Base-by-base conservation (phyloP, 345 rosid species). In the Sapria himalayana region DNA sequence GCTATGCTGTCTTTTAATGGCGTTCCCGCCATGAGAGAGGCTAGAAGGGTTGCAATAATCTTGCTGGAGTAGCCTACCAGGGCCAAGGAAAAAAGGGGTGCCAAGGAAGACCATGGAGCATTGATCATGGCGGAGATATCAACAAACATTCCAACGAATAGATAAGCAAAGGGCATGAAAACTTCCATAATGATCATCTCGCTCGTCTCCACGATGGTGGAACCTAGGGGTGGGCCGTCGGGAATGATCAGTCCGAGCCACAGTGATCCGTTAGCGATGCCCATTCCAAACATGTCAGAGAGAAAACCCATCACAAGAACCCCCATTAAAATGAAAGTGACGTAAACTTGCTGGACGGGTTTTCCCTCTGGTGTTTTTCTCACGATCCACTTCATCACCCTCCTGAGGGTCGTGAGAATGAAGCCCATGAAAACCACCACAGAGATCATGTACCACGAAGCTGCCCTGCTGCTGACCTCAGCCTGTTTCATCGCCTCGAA, bases 281-380 rank as follows among this genome's bases (percentile, higher is more conserved):
- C 63, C 12, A 78, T 15, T 15, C 92, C 94, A 3, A 82, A 59
- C 73, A 82, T 61, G 21, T 82, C 94, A 0, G 78, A 64, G 1
- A 78, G 8, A 41, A 82, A 82, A 4, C 67, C 67, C 56, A 52
- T 45, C 15, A 49, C 22, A 37, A 75, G 17, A 0, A 65, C 92
- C 43, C 65, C 66, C 31, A 67, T 4, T 15, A 78, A 55, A 20
- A 78, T 66, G 4, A 45, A 39, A 13, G 65, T 67, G 8, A 71
- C 47, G 15, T 57, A 69, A 10, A 21, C 41, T 39, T 78, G 78
- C 20, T 61, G 33, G 0, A 78, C 73, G 0, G 75, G 70, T 33
- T 49, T 52, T 4, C 92, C 86, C 9, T 61, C 64, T 0, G 75
- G 92, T 2, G 78, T 73, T 29, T 41, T 52, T 0, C 56, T 19